Evolutionary conservation across 768 basidiomycete genomes (phyloP).

Genomic region (Infundibulicybe gibba): DNA sequence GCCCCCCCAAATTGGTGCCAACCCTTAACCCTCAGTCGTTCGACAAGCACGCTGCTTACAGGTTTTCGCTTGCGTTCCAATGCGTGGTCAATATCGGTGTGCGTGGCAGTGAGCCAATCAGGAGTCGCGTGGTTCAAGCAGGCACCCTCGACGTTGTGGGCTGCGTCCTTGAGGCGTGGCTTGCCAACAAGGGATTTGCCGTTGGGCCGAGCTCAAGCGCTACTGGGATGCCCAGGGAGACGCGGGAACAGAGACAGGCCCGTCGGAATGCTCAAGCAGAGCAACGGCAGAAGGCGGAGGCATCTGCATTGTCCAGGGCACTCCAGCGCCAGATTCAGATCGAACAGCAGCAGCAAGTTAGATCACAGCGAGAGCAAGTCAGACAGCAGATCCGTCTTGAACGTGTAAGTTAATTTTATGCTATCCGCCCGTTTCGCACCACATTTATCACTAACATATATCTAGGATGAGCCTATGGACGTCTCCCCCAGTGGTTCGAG

Average conservation of each 20-base stretch:
- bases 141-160: constrained; percentile 93
- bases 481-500: constrained; percentile 6
- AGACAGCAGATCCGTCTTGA: constrained; percentile 5
- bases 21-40: constrained; percentile 65
- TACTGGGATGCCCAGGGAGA: constrained; percentile 69
- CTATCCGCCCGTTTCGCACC: constrained; percentile 8
- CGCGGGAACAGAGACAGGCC: constrained; percentile 67
- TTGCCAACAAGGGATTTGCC: constrained; percentile 83
- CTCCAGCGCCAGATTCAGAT: constrained; percentile 48
- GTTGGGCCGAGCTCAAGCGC: constrained; percentile 79
- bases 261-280: constrained; percentile 54
- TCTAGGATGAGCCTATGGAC: constrained; percentile 19
- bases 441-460: not conserved
- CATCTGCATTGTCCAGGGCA: constrained; percentile 52
- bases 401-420: constrained; percentile 10
- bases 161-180: constrained; percentile 90
- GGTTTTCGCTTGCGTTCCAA: constrained; percentile 92
- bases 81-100: constrained; percentile 98
- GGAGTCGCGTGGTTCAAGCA: constrained; percentile 90
- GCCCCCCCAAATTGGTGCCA: constrained; percentile 51
- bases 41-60: constrained; percentile 83
- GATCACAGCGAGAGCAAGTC: no score
- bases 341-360: constrained; percentile 20
- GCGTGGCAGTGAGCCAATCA: constrained; percentile 87
- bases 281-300: constrained; percentile 58